A percentile compares a stretch with the other conserved stretches of the same genome.
Conservation (phyloP, 495 filamentous ascomycete genomes). For the Penicillium subrubescens region DNA sequence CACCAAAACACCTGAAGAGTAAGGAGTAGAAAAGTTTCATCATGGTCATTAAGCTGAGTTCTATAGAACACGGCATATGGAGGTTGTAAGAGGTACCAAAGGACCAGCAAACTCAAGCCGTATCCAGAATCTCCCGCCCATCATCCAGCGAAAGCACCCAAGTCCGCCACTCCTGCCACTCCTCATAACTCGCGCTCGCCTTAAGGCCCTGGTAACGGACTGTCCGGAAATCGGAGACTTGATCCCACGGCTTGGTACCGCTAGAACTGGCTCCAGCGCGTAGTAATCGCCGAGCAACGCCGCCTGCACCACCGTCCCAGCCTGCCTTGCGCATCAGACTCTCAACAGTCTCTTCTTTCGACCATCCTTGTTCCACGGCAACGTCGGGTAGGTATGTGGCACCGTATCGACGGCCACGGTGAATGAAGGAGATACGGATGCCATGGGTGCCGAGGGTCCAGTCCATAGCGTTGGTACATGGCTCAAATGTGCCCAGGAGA, state of each 20-base stretch:
- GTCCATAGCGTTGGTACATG: conserved; percentile 71
- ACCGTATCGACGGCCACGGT: conserved; percentile 60
- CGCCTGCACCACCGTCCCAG: conserved; percentile 57
- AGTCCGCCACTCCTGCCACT: conserved; percentile 75
- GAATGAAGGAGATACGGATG: conserved; percentile 71
- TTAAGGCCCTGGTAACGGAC: conserved; percentile 81
- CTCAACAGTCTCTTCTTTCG: conserved; percentile 85
- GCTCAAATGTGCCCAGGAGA: conserved; percentile 75
- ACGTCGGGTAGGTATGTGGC: conserved; percentile 95
- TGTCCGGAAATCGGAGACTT: conserved; percentile 69
- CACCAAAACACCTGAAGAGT: neutral
- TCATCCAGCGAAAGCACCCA: conserved; percentile 61
- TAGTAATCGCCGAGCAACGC: conserved; percentile 52
- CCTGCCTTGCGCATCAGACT: conserved; percentile 94
- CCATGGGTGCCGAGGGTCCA: conserved; percentile 88
- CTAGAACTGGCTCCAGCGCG: conserved; percentile 27
- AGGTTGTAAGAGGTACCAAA: neutral
- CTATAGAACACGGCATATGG: neutral
- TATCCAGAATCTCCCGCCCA: conserved; percentile 29
- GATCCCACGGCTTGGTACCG: conserved; percentile 60
- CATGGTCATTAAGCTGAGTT: conserved; percentile 8
- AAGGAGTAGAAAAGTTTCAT: conserved; percentile 13
- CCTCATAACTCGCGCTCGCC: conserved; percentile 66
- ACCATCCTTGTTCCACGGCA: conserved; percentile 90
- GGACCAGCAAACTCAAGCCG: conserved; percentile 8